These are phyloP conservation scores for Sclerotiophoma versabilis DNA, from an alignment of 2,329 filamentous ascomycete genomes.

Conservation along the genomic window DNA sequence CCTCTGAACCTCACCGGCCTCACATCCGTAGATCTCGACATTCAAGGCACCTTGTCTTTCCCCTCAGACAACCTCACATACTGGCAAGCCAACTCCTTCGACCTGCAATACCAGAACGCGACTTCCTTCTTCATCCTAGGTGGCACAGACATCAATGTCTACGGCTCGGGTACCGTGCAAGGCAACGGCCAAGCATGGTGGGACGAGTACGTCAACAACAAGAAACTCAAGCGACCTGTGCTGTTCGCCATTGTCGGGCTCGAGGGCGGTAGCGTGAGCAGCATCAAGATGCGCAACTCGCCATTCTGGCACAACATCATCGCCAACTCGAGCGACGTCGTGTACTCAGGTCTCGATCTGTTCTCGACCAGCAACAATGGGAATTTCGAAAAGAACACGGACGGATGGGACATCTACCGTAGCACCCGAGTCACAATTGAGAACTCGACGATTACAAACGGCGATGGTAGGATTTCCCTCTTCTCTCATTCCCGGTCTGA, in stretches of 20 bases:
- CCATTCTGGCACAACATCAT: conserved; percentile 54
- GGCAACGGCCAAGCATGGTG: conserved; percentile 65
- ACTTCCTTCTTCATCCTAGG: conserved; percentile 69
- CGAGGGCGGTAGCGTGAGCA: conserved; percentile 12
- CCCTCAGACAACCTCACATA: conserved; percentile 11
- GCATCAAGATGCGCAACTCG: conserved; percentile 13
- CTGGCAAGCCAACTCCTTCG: conserved; percentile 21
- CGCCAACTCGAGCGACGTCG: conserved; percentile 56
- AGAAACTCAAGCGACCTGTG: conserved; percentile 15
- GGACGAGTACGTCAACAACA: conserved; percentile 15
- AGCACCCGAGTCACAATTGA: conserved; percentile 66
- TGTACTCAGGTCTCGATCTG: conserved; percentile 18
- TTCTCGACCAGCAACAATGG: conserved; percentile 21
- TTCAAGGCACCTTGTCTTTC: conserved; percentile 18
- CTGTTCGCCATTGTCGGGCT: conserved; percentile 14
- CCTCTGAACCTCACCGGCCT: conserved; percentile 21
- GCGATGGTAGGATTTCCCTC: conserved; percentile 30
- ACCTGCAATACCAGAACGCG: conserved; percentile 62
- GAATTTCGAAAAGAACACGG: conserved; percentile 35
- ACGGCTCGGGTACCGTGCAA: conserved; percentile 61
- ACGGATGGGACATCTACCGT: conserved; percentile 64
- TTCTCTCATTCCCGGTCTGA: too few relatives aligned
- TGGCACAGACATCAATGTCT: conserved; percentile 68
- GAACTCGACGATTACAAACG: conserved; percentile 65
- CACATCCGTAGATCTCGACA: conserved; percentile 19